Evolutionary conservation across 139 green algal species (phyloP).

Genomic region (Coccomyxa sp.): DNA sequence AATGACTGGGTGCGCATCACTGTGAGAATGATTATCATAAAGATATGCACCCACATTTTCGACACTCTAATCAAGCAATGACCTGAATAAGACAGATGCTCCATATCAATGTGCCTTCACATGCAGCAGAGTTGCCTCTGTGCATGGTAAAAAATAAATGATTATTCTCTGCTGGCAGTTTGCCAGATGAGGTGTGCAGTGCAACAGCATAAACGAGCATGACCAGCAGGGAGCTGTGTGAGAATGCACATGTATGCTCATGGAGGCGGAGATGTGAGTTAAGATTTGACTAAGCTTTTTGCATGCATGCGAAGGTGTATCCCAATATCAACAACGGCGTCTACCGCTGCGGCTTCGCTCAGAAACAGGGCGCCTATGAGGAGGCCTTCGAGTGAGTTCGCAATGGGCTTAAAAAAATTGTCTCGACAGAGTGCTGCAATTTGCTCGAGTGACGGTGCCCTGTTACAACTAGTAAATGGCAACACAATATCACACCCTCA

Average conservation of each 20-base stretch:
- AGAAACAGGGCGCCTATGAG: conserved; percentile 85
- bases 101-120: too few species aligned
- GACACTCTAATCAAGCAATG: conserved; percentile 35
- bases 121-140: background rate
- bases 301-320: background rate
- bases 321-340: conserved; percentile 94
- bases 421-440: background rate
- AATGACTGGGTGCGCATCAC: conserved; percentile 61
- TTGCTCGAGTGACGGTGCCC: background rate
- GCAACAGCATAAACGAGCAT: too few species aligned
- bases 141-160: background rate
- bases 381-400: conserved; percentile 21
- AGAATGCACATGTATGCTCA: too few species aligned
- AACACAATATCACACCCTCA: background rate
- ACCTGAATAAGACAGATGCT: too few species aligned
- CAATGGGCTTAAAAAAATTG: background rate
- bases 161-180: background rate
- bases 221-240: too few species aligned
- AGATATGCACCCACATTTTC: conserved; percentile 71
- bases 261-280: too few species aligned
- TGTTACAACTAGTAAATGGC: background rate
- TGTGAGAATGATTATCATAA: too few species aligned
- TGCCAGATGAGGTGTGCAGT: too few species aligned
- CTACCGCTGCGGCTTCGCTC: conserved; percentile 92
- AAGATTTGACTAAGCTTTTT: too few species aligned